These are phyloP conservation scores for Amauroascus verrucosus DNA, from an alignment of 2,329 filamentous ascomycete species.

Conservation along the genomic window DNA sequence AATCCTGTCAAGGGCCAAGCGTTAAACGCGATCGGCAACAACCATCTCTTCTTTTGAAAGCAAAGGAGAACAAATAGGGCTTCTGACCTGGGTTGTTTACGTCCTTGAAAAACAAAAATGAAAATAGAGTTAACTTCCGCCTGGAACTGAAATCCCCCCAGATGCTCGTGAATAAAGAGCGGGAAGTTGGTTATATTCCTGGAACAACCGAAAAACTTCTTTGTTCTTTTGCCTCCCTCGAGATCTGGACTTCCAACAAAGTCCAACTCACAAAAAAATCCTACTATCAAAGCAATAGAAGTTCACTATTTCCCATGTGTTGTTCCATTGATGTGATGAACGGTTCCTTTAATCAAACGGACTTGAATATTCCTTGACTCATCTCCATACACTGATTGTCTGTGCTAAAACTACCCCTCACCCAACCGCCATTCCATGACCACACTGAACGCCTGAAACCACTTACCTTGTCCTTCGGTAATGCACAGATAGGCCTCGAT, in stretches of 20 bases:
- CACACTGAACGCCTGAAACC: not conserved
- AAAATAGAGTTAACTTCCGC: too few relatives aligned
- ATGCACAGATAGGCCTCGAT: constrained; percentile 1
- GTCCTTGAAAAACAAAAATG: too few relatives aligned
- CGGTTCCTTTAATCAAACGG: not conserved
- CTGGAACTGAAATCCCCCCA: too few relatives aligned
- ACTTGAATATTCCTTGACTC: constrained; percentile 3
- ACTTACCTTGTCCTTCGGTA: not conserved
- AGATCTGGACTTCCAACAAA: not conserved
- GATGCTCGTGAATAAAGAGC: not conserved
- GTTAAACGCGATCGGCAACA: not conserved
- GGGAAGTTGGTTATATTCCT: not conserved
- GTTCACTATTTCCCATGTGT: not conserved
- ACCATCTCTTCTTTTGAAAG: not conserved
- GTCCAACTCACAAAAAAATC: not conserved
- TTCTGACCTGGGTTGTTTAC: too few relatives aligned
- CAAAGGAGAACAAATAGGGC: too few relatives aligned
- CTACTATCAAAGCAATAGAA: not conserved
- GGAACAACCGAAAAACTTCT: not conserved
- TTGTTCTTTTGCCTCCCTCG: not conserved
- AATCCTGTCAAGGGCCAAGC: not conserved
- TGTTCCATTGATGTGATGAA: not conserved
- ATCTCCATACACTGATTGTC: not conserved
- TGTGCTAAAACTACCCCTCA: constrained; percentile 1
- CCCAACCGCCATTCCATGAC: not conserved